Percentiles rank a stretch among this genome's conserved stretches.
These are phyloP conservation scores for Lentinula guzmanii DNA, from an alignment of 768 basidiomycete genomes.

Conservation along the genomic window DNA sequence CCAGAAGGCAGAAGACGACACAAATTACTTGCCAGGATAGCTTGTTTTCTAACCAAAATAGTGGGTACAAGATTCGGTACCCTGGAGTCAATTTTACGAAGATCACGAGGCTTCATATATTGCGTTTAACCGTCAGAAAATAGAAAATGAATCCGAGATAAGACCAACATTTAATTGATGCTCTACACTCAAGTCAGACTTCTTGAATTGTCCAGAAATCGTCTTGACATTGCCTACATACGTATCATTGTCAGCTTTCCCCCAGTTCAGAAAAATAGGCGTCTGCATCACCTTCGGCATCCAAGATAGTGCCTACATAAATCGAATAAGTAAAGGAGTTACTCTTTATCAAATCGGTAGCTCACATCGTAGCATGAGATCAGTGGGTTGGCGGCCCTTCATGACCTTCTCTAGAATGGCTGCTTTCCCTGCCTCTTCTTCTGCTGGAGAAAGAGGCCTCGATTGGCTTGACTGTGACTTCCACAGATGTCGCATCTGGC, in stretches of 20 bases:
- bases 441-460: slow-evolving; percentile 12
- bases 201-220: slow-evolving; percentile 86
- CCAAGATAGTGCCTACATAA: slow-evolving; percentile 74
- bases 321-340: slow-evolving; percentile 9
- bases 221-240: slow-evolving; percentile 79
- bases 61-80: slow-evolving; percentile 93
- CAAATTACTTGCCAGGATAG: slow-evolving; percentile 62
- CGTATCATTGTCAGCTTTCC: slow-evolving; percentile 11
- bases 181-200: slow-evolving; percentile 81
- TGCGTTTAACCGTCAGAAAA: slow-evolving; percentile 15
- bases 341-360: slow-evolving; percentile 14
- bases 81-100: slow-evolving; percentile 93
- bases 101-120: slow-evolving; percentile 68
- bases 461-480: neutral
- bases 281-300: slow-evolving; percentile 60
- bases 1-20: neutral
- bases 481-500: neutral
- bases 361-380: slow-evolving; percentile 89
- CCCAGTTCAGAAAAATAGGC: slow-evolving; percentile 1
- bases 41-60: slow-evolving; percentile 83
- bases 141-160: slow-evolving; percentile 9
- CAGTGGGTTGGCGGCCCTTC: slow-evolving; percentile 82
- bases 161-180: slow-evolving; percentile 82
- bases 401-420: slow-evolving; percentile 80
- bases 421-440: slow-evolving; percentile 67